These are phyloP conservation scores for Hypoxylon sp. DNA, from an alignment of 2,329 filamentous ascomycete genomes.

Conservation along the genomic window DNA sequence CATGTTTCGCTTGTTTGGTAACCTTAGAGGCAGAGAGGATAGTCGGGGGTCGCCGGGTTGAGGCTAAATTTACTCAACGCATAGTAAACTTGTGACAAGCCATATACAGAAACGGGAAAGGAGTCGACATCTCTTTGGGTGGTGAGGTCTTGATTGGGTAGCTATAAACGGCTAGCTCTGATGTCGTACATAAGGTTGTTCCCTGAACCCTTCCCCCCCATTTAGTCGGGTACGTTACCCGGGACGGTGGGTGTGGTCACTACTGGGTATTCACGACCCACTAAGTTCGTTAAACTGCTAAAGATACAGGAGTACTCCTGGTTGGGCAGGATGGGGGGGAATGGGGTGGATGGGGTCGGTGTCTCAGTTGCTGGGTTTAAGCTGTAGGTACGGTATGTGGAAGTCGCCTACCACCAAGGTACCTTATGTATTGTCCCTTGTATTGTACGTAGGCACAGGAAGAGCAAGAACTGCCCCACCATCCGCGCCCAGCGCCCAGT, in stretches of 20 bases:
- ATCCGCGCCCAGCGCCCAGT: neutral
- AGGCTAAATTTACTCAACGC: slow-evolving; percentile 19
- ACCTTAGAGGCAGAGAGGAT: slow-evolving; percentile 12
- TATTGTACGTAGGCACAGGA: slow-evolving; percentile 12
- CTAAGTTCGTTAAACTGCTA: slow-evolving; percentile 23
- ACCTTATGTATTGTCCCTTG: slow-evolving; percentile 1
- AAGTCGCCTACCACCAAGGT: slow-evolving; percentile 6
- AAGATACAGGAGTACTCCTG: slow-evolving; percentile 9
- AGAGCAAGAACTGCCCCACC: slow-evolving; percentile 13
- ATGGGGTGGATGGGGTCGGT: slow-evolving; percentile 13
- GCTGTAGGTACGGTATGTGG: slow-evolving; percentile 7
- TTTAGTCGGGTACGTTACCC: slow-evolving; percentile 39
- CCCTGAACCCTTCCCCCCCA: slow-evolving; percentile 15
- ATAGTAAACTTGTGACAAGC: slow-evolving; percentile 24
- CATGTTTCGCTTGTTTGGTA: slow-evolving; percentile 22
- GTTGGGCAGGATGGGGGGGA: too few species aligned
- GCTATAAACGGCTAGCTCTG: slow-evolving; percentile 26
- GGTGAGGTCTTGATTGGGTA: slow-evolving; percentile 31
- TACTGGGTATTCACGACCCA: slow-evolving; percentile 13
- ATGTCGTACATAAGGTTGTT: slow-evolving; percentile 25
- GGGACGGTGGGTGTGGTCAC: slow-evolving; percentile 31
- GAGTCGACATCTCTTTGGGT: slow-evolving; percentile 7
- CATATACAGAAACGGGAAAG: slow-evolving; percentile 23
- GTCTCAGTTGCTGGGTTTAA: slow-evolving; percentile 13
- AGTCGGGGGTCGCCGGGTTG: slow-evolving; percentile 21